A percentile compares a stretch with the other conserved stretches of the same genome.
These are phyloP conservation scores for Chlorella sp. DNA, from an alignment of 139 green algal species.

Conservation along the genomic window DNA sequence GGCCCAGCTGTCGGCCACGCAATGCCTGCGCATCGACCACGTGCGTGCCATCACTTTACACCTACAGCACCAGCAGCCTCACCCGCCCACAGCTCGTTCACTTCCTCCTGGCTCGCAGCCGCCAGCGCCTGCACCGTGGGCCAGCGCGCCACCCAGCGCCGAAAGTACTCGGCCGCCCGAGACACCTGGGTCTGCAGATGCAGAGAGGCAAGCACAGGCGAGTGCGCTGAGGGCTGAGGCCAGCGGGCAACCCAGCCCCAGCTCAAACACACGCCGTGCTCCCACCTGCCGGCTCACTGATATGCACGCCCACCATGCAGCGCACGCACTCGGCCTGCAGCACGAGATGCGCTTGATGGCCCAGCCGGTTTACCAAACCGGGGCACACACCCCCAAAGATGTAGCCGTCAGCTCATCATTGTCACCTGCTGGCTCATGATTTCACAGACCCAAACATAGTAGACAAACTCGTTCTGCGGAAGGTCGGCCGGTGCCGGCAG, in stretches of 20 bases:
- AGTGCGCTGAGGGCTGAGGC: background rate
- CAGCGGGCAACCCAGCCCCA: no score
- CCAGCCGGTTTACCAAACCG: no score
- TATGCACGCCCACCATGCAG: no score
- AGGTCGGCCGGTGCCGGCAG: slow-evolving; percentile 55
- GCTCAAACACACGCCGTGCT: no score
- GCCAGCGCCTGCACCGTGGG: slow-evolving; percentile 85
- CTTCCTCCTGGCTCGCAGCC: slow-evolving; percentile 81
- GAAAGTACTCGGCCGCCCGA: slow-evolving; percentile 62
- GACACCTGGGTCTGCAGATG: slow-evolving; percentile 63
- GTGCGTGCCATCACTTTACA: no score
- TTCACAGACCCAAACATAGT: slow-evolving; percentile 89
- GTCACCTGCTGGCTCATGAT: slow-evolving; percentile 97
- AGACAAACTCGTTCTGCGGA: slow-evolving; percentile 83
- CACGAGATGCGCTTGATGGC: no score
- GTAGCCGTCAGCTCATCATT: no score
- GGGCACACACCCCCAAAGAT: no score
- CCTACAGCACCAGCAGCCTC: background rate
- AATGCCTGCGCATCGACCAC: background rate
- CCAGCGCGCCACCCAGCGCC: slow-evolving; percentile 86
- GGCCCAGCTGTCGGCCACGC: no score
- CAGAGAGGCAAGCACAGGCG: background rate
- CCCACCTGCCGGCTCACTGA: no score
- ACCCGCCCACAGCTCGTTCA: slow-evolving; percentile 91
- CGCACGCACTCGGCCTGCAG: no score